phyloP scores from a whole-genome alignment of 192 early-diverging fungal genomes.

The Coemansia sp. region DNA sequence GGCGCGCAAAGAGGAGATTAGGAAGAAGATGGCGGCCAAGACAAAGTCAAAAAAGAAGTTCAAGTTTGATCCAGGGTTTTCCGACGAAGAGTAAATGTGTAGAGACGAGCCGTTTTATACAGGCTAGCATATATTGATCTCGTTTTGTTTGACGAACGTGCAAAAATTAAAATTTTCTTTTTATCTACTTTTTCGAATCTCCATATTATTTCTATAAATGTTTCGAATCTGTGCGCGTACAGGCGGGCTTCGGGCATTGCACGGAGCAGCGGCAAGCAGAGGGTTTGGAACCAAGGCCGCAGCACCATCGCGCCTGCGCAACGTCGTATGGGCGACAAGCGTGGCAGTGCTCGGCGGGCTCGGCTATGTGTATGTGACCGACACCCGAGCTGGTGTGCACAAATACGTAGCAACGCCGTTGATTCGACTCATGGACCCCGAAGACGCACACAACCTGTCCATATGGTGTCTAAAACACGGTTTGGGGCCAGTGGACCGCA shows the following conservation, averaged over 20 bases:
- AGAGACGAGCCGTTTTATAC: too few relatives aligned
- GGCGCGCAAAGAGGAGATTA: constrained; percentile 42
- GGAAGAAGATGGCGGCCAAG: constrained; percentile 22
- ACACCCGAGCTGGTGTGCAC: constrained; percentile 75
- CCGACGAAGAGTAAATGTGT: constrained; percentile 27
- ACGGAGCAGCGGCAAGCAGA: constrained; percentile 1
- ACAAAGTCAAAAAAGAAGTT: constrained; percentile 30
- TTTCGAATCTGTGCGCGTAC: constrained; percentile 24
- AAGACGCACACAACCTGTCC: constrained; percentile 68
- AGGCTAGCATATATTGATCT: too few relatives aligned
- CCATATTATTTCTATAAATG: constrained; percentile 5
- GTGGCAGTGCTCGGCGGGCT: constrained; percentile 40
- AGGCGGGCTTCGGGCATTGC: constrained; percentile 2
- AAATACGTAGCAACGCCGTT: constrained; percentile 63
- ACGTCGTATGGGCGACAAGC: constrained; percentile 33
- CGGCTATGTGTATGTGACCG: constrained; percentile 59
- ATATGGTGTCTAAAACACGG: constrained; percentile 62
- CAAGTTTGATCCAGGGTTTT: constrained; percentile 45
- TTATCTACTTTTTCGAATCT: constrained; percentile 2
- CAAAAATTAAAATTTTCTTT: not conserved
- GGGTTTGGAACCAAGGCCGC: constrained; percentile 30
- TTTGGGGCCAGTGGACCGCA: constrained; percentile 62
- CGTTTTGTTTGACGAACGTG: too few relatives aligned
- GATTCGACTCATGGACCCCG: constrained; percentile 69
- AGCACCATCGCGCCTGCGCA: constrained; percentile 26